phyloP scores from a whole-genome alignment of 768 basidiomycete genomes.

The Lentinula guzmanii region DNA sequence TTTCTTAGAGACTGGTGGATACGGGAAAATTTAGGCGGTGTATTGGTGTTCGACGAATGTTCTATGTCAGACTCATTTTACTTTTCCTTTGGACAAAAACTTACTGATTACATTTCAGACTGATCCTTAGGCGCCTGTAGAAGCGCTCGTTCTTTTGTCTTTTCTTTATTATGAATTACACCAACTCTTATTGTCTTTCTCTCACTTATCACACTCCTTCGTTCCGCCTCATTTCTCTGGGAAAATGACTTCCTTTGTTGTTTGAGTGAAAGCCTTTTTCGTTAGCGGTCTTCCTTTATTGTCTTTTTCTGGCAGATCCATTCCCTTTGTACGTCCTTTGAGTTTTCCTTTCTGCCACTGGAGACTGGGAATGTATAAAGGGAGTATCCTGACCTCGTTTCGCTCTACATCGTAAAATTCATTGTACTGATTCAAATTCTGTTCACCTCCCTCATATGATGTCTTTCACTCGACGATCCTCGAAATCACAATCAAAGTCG shows the following conservation, averaged over 20 bases:
- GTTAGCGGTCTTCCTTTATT: background rate
- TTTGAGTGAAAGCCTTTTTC: background rate
- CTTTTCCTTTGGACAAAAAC: background rate
- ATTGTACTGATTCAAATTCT: background rate
- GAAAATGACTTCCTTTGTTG: background rate
- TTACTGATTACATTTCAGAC: background rate
- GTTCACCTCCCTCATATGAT: background rate
- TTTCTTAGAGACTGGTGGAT: conserved; percentile 49
- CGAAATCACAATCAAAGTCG: background rate
- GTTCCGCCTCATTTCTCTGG: background rate
- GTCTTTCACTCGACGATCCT: background rate
- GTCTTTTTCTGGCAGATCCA: background rate
- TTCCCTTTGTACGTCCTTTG: background rate
- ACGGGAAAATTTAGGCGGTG: conserved; percentile 37
- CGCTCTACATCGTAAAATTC: background rate
- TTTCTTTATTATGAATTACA: background rate
- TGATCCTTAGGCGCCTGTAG: background rate
- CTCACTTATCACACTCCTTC: background rate
- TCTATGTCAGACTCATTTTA: background rate
- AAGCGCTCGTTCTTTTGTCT: background rate
- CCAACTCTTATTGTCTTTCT: background rate
- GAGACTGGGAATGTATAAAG: background rate
- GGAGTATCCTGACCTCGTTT: background rate
- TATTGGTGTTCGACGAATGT: background rate
- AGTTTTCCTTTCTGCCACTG: background rate